Conservation (phyloP, 345 rosid genomes). For the Tarenaya hassleriana region DNA sequence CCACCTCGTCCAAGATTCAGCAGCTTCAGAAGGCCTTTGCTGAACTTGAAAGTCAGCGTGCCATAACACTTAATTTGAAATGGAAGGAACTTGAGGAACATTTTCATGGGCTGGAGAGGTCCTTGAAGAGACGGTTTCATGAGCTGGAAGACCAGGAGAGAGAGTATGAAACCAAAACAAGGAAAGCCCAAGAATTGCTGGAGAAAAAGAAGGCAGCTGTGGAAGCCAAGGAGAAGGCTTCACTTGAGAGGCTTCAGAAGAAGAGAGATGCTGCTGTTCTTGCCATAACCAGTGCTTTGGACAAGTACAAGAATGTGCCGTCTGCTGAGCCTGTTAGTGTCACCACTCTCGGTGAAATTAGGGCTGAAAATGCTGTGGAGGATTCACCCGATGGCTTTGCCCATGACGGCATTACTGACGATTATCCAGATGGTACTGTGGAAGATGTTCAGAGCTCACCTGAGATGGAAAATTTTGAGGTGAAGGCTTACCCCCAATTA, state of each 20-base stretch:
- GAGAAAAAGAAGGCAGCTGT: conserved; percentile 80
- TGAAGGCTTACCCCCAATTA: conserved; percentile 72
- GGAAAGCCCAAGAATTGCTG: conserved; percentile 66
- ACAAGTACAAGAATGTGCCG: conserved; percentile 54
- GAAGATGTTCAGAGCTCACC: conserved; percentile 45
- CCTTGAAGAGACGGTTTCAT: conserved; percentile 88
- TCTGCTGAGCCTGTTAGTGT: conserved; percentile 35
- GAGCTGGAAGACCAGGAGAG: conserved; percentile 96
- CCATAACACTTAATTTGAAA: conserved; percentile 63
- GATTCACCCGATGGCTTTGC: conserved; percentile 40
- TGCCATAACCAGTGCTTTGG: conserved; percentile 53
- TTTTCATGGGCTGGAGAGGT: conserved; percentile 80
- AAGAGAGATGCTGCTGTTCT: conserved; percentile 83
- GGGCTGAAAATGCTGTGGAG: conserved; percentile 31
- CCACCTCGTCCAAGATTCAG: conserved; percentile 61
- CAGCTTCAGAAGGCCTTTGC: conserved; percentile 89
- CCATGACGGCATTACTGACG: too few relatives aligned
- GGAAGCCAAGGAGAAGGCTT: conserved; percentile 68
- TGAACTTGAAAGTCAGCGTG: conserved; percentile 75
- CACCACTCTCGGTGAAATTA: conserved; percentile 35
- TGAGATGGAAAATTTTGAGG: conserved; percentile 46
- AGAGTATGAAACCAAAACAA: conserved; percentile 66
- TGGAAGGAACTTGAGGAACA: conserved; percentile 91
- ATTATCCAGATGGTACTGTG: too few relatives aligned
- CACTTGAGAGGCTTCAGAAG: conserved; percentile 74